Evolutionary conservation across 2,329 filamentous ascomycete genomes (phyloP), one percentile per base, ranked within the genome.

Genomic region (Fusarium nygamai): DNA sequence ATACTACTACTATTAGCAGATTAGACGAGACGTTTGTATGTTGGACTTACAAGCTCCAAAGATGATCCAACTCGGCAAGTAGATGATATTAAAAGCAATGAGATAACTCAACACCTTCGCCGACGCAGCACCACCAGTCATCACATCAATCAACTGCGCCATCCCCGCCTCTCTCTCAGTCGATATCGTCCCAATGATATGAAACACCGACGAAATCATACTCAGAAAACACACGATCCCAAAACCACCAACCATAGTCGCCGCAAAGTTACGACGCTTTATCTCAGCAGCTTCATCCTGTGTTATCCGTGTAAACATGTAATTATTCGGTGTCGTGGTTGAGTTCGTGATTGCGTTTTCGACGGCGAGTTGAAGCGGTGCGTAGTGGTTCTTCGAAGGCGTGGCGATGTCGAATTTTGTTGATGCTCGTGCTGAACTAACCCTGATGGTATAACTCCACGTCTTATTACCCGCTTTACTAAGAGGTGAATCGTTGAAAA

Each of bases 71-170:
- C 91, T 92, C 0, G 93, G 93, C 5, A 92, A 78, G 76, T 96
- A 96, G 22, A 96, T 86, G 6, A 93, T 81, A 67, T 92, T 90
- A 76, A 96, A 94, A 0, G 93, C 88, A 31, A 94, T 79, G 78
- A 95, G 92, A 71, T 94, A 91, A 0, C 93, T 91, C 10, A 94
- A 76, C 6, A 96, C 85, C 20, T 94, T 88, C 8, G 91, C 91
- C 20, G 90, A 89, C 41, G 87, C 87, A 65, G 87, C 87, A 64
- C 92, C 93, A 1, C 93, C 92, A 85, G 94, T 94, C 93, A 96
- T 96, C 46, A 93, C 92, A 81, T 97, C 94, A 51, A 97, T 90
- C 13, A 97, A 85, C 70, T 94, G 93, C 10, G 92, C 92, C 87
- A 96, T 94, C 39, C 94, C 94, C 22, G 91, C 84, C 83, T 97